Evolutionary conservation across 1,284 basidiomycete species (phyloP).

Genomic region (Cystobasidium slooffiae): DNA sequence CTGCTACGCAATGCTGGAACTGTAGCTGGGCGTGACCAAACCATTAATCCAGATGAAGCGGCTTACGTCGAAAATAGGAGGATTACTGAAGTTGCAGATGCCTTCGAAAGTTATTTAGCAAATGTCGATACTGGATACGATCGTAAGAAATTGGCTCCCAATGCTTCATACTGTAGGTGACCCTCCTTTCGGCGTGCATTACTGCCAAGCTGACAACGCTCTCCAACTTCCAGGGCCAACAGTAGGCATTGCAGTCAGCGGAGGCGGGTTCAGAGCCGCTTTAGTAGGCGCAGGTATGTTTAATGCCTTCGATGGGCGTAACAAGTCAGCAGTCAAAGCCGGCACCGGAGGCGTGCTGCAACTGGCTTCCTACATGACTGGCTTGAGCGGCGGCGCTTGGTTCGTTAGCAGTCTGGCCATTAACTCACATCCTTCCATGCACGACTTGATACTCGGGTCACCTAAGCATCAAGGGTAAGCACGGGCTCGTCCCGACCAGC

Average conservation of each 20-base stretch:
- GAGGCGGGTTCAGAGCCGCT: slow-evolving; percentile 64
- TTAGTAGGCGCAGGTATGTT: slow-evolving; percentile 67
- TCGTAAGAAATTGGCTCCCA: slow-evolving; percentile 24
- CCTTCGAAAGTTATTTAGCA: slow-evolving; percentile 31
- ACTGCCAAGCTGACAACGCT: neutral
- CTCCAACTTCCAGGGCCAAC: slow-evolving; percentile 22
- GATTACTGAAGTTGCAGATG: slow-evolving; percentile 20
- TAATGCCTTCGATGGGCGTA: slow-evolving; percentile 66
- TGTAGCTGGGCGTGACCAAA: slow-evolving; percentile 12
- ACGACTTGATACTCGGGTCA: slow-evolving; percentile 48
- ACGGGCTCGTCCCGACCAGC: neutral
- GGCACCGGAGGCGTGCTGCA: slow-evolving; percentile 72
- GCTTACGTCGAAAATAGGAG: slow-evolving; percentile 28
- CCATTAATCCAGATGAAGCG: slow-evolving; percentile 37
- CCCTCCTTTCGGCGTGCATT: neutral
- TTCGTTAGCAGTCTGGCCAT: slow-evolving; percentile 64
- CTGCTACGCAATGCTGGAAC: slow-evolving; percentile 32
- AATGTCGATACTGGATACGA: slow-evolving; percentile 42
- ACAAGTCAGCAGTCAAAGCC: slow-evolving; percentile 62
- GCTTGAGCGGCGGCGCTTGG: slow-evolving; percentile 73
- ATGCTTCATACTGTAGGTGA: slow-evolving; percentile 42
- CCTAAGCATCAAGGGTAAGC: slow-evolving; percentile 28
- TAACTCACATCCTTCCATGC: slow-evolving; percentile 64
- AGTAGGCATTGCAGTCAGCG: slow-evolving; percentile 40
- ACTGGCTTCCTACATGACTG: slow-evolving; percentile 67